These are phyloP conservation scores for Physcia stellaris DNA, from an alignment of 495 filamentous ascomycete species.

Conservation along the genomic window DNA sequence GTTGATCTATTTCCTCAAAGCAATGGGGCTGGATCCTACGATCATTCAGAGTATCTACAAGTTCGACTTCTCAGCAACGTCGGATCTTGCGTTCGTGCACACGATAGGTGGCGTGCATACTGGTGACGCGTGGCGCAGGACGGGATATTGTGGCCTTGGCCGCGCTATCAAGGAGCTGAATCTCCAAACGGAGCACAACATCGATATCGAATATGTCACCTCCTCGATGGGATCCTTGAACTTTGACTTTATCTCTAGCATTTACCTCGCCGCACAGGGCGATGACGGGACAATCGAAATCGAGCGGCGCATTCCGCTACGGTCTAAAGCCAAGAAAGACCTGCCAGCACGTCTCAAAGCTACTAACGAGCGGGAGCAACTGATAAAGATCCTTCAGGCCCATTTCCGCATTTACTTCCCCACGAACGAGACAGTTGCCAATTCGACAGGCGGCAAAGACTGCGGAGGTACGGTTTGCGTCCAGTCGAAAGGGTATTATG, in stretches of 20 bases:
- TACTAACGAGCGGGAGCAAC: conserved; percentile 13
- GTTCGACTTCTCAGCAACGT: conserved; percentile 65
- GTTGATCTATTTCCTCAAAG: conserved; percentile 53
- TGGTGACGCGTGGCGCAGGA: conserved; percentile 40
- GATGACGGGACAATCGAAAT: conserved; percentile 27
- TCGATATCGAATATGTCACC: conserved; percentile 51
- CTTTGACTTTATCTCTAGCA: conserved; percentile 45
- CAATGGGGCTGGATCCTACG: conserved; percentile 48
- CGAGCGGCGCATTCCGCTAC: not conserved
- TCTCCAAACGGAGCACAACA: conserved; percentile 27
- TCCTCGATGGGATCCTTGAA: conserved; percentile 72
- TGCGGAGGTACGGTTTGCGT: conserved; percentile 75
- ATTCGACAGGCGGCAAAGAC: conserved; percentile 42
- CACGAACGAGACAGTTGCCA: conserved; percentile 52
- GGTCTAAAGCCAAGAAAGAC: conserved; percentile 20
- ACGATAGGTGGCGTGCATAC: conserved; percentile 50
- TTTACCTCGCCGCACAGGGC: conserved; percentile 72
- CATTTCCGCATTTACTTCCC: conserved; percentile 85
- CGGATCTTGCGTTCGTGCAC: conserved; percentile 63
- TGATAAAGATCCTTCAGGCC: conserved; percentile 43
- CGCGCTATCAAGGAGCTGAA: conserved; percentile 44
- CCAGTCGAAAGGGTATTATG: conserved; percentile 51
- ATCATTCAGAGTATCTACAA: conserved; percentile 44
- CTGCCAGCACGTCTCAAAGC: conserved; percentile 6
- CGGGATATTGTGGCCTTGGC: conserved; percentile 57